A percentile compares a stretch with the other conserved stretches of the same genome.
Conservation (phyloP, 352 stramenopile species). For the Globisporangium paroecandrum region DNA sequence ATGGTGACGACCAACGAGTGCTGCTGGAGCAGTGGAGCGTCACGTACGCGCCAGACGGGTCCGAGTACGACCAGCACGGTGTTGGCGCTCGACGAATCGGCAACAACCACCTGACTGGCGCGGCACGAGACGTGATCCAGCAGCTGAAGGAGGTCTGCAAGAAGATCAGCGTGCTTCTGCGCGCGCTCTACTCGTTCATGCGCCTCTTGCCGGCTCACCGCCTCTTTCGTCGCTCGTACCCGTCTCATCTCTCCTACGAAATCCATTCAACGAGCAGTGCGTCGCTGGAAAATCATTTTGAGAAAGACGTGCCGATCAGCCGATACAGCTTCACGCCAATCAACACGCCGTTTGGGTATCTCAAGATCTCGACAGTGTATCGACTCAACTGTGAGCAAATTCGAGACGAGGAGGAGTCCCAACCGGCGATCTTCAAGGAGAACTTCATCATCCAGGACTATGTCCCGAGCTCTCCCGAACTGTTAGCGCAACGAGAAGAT, state of each 20-base stretch:
- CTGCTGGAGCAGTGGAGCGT: slow-evolving; percentile 80
- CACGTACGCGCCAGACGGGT: slow-evolving; percentile 38
- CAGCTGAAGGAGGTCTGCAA: slow-evolving; percentile 81
- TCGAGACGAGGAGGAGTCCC: slow-evolving; percentile 27
- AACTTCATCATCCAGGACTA: slow-evolving; percentile 88
- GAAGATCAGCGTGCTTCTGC: slow-evolving; percentile 68
- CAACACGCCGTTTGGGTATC: slow-evolving; percentile 65
- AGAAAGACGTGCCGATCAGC: slow-evolving; percentile 40
- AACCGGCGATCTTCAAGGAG: slow-evolving; percentile 58
- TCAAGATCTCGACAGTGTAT: slow-evolving; percentile 70
- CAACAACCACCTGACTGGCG: slow-evolving; percentile 21
- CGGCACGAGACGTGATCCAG: slow-evolving; percentile 67
- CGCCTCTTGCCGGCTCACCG: slow-evolving; percentile 65
- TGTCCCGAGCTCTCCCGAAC: slow-evolving; percentile 61
- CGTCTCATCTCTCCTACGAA: slow-evolving; percentile 58
- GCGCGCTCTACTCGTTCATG: slow-evolving; percentile 76
- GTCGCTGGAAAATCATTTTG: slow-evolving; percentile 28
- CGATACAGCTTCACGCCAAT: slow-evolving; percentile 79
- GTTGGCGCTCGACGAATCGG: not conserved
- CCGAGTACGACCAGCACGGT: slow-evolving; percentile 20
- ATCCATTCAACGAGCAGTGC: slow-evolving; percentile 34
- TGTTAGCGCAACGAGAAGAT: slow-evolving; percentile 18
- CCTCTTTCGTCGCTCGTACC: slow-evolving; percentile 64
- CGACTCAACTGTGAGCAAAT: slow-evolving; percentile 55
- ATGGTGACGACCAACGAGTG: slow-evolving; percentile 43